Conservation (phyloP, 495 filamentous ascomycete species). For the Endocarpon pusillum region DNA sequence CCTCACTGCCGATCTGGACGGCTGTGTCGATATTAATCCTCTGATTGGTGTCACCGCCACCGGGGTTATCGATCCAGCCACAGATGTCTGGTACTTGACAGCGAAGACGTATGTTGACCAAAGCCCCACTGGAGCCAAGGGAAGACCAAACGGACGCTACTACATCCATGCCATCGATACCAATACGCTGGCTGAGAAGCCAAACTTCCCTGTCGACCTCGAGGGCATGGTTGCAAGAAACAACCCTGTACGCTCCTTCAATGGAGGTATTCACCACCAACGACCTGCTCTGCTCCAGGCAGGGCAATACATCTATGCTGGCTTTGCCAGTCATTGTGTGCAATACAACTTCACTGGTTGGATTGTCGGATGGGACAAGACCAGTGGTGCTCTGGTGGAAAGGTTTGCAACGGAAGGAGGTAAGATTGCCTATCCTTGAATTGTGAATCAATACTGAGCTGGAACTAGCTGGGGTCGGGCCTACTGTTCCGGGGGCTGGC, state of each 20-base stretch:
- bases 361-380: slow-evolving; percentile 8
- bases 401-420: slow-evolving; percentile 23
- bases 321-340: slow-evolving; percentile 23
- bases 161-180: slow-evolving; percentile 22
- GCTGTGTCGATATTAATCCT: slow-evolving; percentile 23
- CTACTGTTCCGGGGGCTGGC: too few relatives aligned
- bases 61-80: slow-evolving; percentile 18
- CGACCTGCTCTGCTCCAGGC: slow-evolving; percentile 19
- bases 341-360: slow-evolving; percentile 15
- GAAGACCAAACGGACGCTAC: slow-evolving; percentile 12
- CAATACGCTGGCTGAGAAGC: slow-evolving; percentile 16
- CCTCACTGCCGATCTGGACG: slow-evolving; percentile 19
- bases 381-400: slow-evolving; percentile 20
- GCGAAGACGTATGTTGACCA: slow-evolving; percentile 21
- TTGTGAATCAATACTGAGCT: too few relatives aligned
- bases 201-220: slow-evolving; percentile 15
- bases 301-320: slow-evolving; percentile 20
- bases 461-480: too few relatives aligned
- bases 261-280: slow-evolving; percentile 19
- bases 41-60: slow-evolving; percentile 23
- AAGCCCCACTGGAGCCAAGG: slow-evolving; percentile 6
- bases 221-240: slow-evolving; percentile 17
- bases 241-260: slow-evolving; percentile 17
- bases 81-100: slow-evolving; percentile 23
- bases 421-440: too few relatives aligned